Evolutionary conservation across 129 eudicot genomes (phyloP).

Genomic region (Escallonia rubra): DNA sequence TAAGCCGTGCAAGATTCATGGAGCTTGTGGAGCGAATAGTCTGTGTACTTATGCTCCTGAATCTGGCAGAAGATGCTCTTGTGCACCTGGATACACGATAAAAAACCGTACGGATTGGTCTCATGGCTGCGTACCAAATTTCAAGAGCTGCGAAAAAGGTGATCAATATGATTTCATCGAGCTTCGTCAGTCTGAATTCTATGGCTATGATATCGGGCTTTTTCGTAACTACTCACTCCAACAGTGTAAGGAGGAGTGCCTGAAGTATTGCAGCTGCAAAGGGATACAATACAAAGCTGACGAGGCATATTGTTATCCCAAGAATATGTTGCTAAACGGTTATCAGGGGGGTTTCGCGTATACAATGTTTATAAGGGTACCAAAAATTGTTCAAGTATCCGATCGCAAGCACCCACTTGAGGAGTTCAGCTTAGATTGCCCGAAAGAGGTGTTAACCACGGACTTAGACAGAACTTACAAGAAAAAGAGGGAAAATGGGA

Average conservation of each 20-base stretch:
- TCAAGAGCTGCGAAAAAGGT: conserved; percentile 2
- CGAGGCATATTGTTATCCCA: conserved; percentile 28
- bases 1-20: conserved; percentile 21
- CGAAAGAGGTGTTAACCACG: not conserved
- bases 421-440: conserved; percentile 14
- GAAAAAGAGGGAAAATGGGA: conserved; percentile 14
- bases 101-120: conserved; percentile 22
- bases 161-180: conserved; percentile 13
- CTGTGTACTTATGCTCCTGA: conserved; percentile 15
- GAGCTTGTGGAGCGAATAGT: conserved; percentile 30
- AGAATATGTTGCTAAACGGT: conserved; percentile 40
- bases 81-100: conserved; percentile 25
- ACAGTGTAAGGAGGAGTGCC: conserved; percentile 22
- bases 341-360: conserved; percentile 13
- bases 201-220: conserved; percentile 21
- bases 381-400: conserved; percentile 5
- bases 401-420: not conserved
- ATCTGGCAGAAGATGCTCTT: conserved; percentile 27
- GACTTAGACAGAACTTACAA: conserved; percentile 22
- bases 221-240: not conserved
- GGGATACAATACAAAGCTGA: conserved; percentile 35
- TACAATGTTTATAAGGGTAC: conserved; percentile 31
- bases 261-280: conserved; percentile 29
- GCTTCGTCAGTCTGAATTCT: conserved; percentile 24
- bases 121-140: conserved; percentile 26